Base-by-base conservation (phyloP, 2,329 filamentous ascomycete species). In the Ceratocystis eucalypticola region DNA sequence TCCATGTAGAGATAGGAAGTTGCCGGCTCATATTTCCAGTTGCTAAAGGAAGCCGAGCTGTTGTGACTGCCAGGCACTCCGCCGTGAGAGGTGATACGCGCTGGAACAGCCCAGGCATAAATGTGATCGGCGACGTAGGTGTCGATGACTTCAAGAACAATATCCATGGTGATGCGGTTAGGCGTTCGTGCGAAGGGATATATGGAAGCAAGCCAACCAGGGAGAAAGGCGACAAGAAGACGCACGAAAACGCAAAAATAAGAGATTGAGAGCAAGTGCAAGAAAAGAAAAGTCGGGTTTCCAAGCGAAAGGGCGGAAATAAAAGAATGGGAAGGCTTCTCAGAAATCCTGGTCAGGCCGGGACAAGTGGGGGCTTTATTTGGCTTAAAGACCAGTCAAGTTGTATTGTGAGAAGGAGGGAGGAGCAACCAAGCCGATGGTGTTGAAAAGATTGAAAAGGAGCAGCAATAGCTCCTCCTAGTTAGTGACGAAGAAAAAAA, bases 111-210 rank as follows among this genome's bases (percentile, higher is more conserved):
- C 45, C 78, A 80, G 62, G 91, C 87, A 74, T 95, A 96, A 67
- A 88, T 71, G 71, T 87, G 84, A 77, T 97, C 93, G 76, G 88
- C 88, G 69, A 92, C 72, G 73, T 88, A 90, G 71, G 87, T 89
- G 77, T 97, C 93, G 76, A 84, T 82, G 68, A 92, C 72, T 77
- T 96, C 92, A 70, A 96, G 87, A 59, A 94, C 85, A 77, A 96
- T 85, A 80, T 97, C 93, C 93, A 97, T 96, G 76, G 74, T 80
- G 78, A 70, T 67, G 66, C 41, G 25, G 17, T 20, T 25, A 30
- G 37, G 25, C 22, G 37, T 20, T 66, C 30, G 65, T 12, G 61
- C 12, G 25, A 22, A 41, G 22, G 48, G 59, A 15, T 44, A 28
- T 67, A n/a, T 61, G 30, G 41, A 15, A 41, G 37, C 7, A 45